Conservation (phyloP, 768 basidiomycete species). For the Podaxis carcinomalis region DNA sequence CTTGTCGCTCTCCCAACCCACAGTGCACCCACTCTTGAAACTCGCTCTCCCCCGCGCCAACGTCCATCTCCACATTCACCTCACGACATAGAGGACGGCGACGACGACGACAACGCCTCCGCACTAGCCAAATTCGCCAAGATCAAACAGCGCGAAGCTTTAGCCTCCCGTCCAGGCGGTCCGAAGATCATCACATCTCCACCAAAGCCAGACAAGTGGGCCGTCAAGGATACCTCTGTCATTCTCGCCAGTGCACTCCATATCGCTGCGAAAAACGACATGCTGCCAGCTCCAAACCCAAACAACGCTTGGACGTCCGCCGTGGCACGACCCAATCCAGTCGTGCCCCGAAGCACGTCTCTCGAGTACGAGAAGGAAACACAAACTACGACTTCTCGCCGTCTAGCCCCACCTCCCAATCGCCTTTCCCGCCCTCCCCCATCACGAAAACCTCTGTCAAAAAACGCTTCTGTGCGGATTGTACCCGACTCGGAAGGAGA, state of each 20-base stretch:
- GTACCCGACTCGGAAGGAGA: slow-evolving; percentile 73
- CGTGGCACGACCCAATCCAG: slow-evolving; percentile 39
- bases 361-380: slow-evolving; percentile 75
- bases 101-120: slow-evolving; percentile 36
- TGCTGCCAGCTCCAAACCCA: slow-evolving; percentile 36
- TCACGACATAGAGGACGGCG: slow-evolving; percentile 23
- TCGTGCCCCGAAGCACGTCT: slow-evolving; percentile 68
- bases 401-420: slow-evolving; percentile 60
- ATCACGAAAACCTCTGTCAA: slow-evolving; percentile 46
- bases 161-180: slow-evolving; percentile 27
- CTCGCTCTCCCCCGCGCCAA: slow-evolving; percentile 57
- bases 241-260: slow-evolving; percentile 81
- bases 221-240: slow-evolving; percentile 79
- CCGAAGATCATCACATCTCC: slow-evolving; percentile 40
- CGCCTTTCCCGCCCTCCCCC: slow-evolving; percentile 19
- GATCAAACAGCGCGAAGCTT: slow-evolving; percentile 38
- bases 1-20: slow-evolving; percentile 13
- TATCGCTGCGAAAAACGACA: slow-evolving; percentile 49
- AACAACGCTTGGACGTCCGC: slow-evolving; percentile 64
- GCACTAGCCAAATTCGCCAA: slow-evolving; percentile 40
- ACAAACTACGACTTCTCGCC: slow-evolving; percentile 47
- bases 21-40: slow-evolving; percentile 52
- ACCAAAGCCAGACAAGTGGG: slow-evolving; percentile 67
- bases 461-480: slow-evolving; percentile 46
- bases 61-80: slow-evolving; percentile 32